Base-by-base conservation (phyloP, 2,329 filamentous ascomycete genomes). In the Sporothrix inflata region DNA sequence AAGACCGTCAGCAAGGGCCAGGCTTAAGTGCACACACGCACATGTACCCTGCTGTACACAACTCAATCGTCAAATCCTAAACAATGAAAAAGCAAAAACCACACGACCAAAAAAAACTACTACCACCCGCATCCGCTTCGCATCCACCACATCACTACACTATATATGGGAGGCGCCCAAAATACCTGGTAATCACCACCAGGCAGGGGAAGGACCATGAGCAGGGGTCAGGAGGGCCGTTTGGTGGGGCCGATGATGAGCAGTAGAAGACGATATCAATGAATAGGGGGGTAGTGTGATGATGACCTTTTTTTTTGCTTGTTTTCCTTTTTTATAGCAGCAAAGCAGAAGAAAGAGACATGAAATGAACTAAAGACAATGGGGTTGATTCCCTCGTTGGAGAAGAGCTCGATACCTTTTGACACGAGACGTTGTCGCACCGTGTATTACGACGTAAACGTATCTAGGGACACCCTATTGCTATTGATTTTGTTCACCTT, bases 1-100 rank as follows among this genome's bases (percentile, higher is more conserved):
- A 87, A 86, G 83, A 85, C 84, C 73, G 86, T 91, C 83, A 89
- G 86, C 87, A 89, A 90, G 86, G 85, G 87, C 78, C 80, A 85
- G 79, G 85, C 87, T 79, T 86, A 75, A 70, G 69, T 21, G 53
- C 34, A 7, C 30, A 9, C 34, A 34, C 21, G 42, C 42, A 42
- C 65, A n/a, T 11, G 12, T 3, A 3, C 42, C 27, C 9, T 38
- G 24, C 27, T 38, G 55, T 42, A 69, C 27, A 57, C 34, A 65
- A 12, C 9, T 14, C 34, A 30, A 38, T 11, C 57, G 21, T 38
- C 45, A 14, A 38, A 60, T 38, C n/a, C 42, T 42, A 70, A 61
- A 21, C 30, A 69, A 55, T 45, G 40, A 47, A 66, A 24, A 47
- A 27, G 8, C 21, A 4, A 63, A 16, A 24, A 51, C 38, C 34